Base-by-base conservation (phyloP, 2,329 filamentous ascomycete genomes). In the Alternaria sp. region DNA sequence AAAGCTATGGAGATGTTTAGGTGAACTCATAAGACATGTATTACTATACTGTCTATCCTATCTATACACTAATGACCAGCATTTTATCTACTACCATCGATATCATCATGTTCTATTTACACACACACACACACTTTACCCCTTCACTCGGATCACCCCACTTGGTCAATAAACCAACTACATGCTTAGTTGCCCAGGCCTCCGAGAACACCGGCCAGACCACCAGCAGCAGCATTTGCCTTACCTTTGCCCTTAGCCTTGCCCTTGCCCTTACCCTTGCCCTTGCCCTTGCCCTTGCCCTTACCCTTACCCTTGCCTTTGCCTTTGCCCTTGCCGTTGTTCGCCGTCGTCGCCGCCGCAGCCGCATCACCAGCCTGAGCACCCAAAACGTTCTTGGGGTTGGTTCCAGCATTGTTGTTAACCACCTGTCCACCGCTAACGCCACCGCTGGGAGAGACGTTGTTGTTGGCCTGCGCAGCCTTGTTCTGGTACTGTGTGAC, bases 381-480 rank as follows among this genome's bases (percentile, higher is more conserved):
- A 29, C 60, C 60, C 10, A 62, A 52, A 2, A 62, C 66, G 34
- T 59, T 65, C 53, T 34, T 61, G 26, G 66, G 66, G 42, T 65
- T 71, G 1, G 68, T 71, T 5, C 68, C 68, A 7, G 68, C 68
- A 3, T 55, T 57, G 58, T 69, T 68, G 52, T 71, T 71, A 4
- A 51, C 31, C 10, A 71, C 46, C 3, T 56, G 60, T 11, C 68
- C 68, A 2, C 68, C 68, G 24, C 56, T 61, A 33, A 69, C 34
- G 21, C 68, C 67, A 11, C 68, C 67, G n/a, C 36, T 39, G 33
- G 68, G 68, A 9, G 60, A 63, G 21, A 68, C 63, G 24, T 71
- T 71, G 50, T 71, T 71, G n/a, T 66, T 70, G 33, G 66, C 65
- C 39, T 70, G 60, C 1, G 70, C 68, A 37, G 70, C 70, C 52